Percentiles rank a stretch among this genome's conserved stretches.
These are phyloP conservation scores for Aspergillus transmontanensis DNA, from an alignment of 2,329 filamentous ascomycete species.

Conservation along the genomic window DNA sequence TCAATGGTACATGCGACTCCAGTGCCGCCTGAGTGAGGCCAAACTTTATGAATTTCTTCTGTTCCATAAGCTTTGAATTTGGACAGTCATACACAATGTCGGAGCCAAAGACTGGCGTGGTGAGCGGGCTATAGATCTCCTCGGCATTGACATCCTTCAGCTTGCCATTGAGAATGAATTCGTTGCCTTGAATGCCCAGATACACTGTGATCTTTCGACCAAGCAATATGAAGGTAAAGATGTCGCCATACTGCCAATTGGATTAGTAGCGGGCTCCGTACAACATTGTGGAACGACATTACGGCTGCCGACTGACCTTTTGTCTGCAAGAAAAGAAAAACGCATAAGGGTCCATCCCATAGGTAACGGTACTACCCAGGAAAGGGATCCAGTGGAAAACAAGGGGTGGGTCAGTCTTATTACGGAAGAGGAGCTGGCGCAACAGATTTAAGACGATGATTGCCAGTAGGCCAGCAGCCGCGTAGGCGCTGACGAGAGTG, in stretches of 20 bases:
- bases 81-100: conserved; percentile 91
- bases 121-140: conserved; percentile 81
- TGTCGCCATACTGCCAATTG: conserved; percentile 72
- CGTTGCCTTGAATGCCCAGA: conserved; percentile 79
- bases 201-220: conserved; percentile 88
- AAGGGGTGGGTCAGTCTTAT: conserved; percentile 71
- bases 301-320: conserved; percentile 59
- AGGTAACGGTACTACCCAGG: conserved; percentile 47
- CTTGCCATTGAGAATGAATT: conserved; percentile 92
- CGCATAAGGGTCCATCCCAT: conserved; percentile 64
- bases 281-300: not conserved
- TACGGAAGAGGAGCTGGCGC: conserved; percentile 22
- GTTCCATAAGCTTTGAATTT: conserved; percentile 90
- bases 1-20: conserved; percentile 74
- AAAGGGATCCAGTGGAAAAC: conserved; percentile 79
- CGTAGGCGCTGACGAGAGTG: conserved; percentile 15
- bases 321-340: conserved; percentile 76
- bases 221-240: conserved; percentile 87
- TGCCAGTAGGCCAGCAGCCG: conserved; percentile 11
- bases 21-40: conserved; percentile 63
- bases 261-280: conserved; percentile 14
- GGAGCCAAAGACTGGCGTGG: conserved; percentile 72
- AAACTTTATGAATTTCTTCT: conserved; percentile 80
- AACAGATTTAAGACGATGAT: conserved; percentile 18
- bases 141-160: conserved; percentile 87